A percentile compares a stretch with the other conserved stretches of the same genome.
Conservation (phyloP, 129 eudicot genomes). For the Flaveria bidentis region DNA sequence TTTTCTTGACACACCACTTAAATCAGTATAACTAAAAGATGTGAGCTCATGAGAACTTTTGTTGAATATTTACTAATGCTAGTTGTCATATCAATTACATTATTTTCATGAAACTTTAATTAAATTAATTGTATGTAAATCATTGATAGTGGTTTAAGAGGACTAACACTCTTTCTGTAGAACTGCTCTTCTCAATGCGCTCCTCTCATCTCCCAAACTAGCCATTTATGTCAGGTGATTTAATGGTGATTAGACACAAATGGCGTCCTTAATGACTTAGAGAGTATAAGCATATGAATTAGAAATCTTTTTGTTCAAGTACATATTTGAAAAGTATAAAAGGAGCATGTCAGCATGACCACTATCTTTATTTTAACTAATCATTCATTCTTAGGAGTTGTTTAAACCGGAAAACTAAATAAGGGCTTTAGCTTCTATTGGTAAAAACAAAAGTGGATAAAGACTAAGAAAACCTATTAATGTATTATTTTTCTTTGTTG, state of each 20-base stretch:
- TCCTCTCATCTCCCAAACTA: constrained; percentile 10
- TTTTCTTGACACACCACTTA: not conserved
- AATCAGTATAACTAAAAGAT: not conserved
- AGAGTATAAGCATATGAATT: not conserved
- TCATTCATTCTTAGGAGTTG: not conserved
- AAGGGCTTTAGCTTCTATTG: not conserved
- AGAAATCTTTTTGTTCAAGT: not conserved
- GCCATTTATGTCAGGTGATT: not conserved
- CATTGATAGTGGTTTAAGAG: not conserved
- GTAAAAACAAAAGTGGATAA: not conserved
- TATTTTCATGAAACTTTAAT: not conserved
- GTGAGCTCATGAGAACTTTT: not conserved
- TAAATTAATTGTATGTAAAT: not conserved
- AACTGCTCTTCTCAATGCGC: not conserved
- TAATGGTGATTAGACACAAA: not conserved
- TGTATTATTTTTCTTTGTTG: not conserved
- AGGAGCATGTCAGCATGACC: not conserved
- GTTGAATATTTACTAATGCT: not conserved
- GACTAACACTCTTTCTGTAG: not conserved
- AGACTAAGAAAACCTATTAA: not conserved
- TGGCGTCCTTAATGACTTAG: not conserved
- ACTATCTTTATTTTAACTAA: not conserved
- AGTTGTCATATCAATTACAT: not conserved
- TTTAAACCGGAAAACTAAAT: not conserved
- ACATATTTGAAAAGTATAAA: not conserved